phyloP scores from a whole-genome alignment of 2,329 filamentous ascomycete genomes.

The Pseudohalonectria lignicola region DNA sequence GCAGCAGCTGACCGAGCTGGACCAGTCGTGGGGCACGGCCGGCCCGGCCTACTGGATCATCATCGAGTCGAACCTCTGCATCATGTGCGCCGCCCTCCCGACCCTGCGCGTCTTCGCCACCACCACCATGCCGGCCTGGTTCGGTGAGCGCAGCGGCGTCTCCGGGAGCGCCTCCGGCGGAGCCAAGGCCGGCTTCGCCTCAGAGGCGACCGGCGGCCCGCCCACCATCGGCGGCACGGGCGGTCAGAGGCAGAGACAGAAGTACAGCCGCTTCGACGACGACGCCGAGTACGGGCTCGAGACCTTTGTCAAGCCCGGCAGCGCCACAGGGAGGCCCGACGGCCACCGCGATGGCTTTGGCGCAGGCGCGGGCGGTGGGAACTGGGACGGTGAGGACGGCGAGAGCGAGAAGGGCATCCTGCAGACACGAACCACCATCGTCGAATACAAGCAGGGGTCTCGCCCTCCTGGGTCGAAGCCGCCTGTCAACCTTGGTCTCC shows the following conservation, averaged over 20 bases:
- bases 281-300: background rate
- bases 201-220: background rate
- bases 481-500: background rate
- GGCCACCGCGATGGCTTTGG: no score
- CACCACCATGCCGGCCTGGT: background rate
- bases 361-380: no score
- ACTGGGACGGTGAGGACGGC: background rate
- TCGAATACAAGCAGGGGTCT: background rate
- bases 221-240: background rate
- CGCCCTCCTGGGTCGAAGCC: background rate
- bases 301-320: background rate
- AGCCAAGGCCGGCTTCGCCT: background rate
- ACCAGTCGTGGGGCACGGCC: background rate
- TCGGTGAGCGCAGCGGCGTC: background rate
- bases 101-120: background rate
- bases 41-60: background rate
- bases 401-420: background rate
- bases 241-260: background rate
- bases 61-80: background rate
- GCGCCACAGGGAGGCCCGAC: background rate
- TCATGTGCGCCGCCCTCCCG: background rate
- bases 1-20: background rate
- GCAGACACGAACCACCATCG: background rate
- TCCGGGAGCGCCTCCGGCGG: background rate
- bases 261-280: background rate